Conservation (phyloP, 2,329 filamentous ascomycete species). For the Alternaria panax region DNA sequence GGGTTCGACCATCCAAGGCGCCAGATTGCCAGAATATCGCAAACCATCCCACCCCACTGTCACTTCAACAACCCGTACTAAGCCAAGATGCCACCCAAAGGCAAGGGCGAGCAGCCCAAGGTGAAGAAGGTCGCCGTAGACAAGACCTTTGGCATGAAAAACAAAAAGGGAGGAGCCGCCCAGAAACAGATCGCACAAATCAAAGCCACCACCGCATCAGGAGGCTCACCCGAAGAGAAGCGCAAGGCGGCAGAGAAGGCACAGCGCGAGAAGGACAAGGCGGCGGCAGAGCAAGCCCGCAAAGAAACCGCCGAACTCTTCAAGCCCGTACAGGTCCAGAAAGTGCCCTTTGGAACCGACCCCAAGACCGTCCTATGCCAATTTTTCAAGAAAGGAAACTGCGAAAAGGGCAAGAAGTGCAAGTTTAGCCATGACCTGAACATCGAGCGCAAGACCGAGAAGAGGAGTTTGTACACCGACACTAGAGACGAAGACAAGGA, state of each 20-base stretch:
- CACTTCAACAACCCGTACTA: constrained; percentile 15
- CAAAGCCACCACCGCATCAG: constrained; percentile 65
- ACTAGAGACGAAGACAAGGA: constrained; percentile 75
- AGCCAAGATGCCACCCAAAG: constrained; percentile 75
- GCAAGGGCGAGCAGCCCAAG: constrained; percentile 55
- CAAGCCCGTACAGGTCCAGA: constrained; percentile 94
- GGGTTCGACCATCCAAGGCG: constrained; percentile 19
- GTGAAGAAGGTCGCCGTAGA: constrained; percentile 77
- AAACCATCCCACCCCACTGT: constrained; percentile 9
- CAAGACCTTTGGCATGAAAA: constrained; percentile 99
- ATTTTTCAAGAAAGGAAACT: constrained; percentile 96
- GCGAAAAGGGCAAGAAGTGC: constrained; percentile 92
- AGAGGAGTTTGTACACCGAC: constrained; percentile 91
- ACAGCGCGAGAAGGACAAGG: constrained; percentile 84
- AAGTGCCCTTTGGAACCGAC: constrained; percentile 96
- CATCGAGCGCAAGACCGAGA: constrained; percentile 89
- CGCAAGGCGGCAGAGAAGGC: constrained; percentile 71
- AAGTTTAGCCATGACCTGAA: constrained; percentile 95
- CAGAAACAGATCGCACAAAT: constrained; percentile 92
- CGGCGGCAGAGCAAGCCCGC: constrained; percentile 83
- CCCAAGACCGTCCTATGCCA: constrained; percentile 97
- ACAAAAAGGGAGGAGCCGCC: constrained; percentile 93
- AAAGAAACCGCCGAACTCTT: constrained; percentile 82
- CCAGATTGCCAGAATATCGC: not conserved
- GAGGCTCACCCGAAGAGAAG: constrained; percentile 86